Base-by-base conservation (phyloP, 225 moss, liverwort and hornwort species). In the Ulota crispa region DNA sequence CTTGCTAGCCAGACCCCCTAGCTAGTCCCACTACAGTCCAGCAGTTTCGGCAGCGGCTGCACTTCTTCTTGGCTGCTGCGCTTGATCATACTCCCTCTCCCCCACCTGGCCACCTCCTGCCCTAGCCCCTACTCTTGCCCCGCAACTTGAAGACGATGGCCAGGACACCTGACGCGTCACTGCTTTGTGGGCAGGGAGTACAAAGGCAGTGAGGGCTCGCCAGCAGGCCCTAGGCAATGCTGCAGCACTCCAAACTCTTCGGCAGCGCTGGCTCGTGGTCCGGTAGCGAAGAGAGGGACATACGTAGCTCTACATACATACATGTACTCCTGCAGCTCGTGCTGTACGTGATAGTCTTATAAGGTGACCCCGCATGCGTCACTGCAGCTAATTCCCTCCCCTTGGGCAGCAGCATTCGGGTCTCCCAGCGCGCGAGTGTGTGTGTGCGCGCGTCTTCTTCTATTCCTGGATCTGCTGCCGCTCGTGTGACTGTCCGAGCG, bases 401-500 rank as follows among this genome's bases (percentile, higher is more conserved):
- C 26, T 54, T 42, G 78, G 59, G 70, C 41, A 9, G 41, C 41
- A 45, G 72, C 73, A 81, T 81, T 74, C 39, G 84, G 61, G 78
- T 55, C 73, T 87, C 73, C 84, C 78, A 74, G 81, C 84, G 53
- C 54, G 43, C 54, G 66, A 2, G 47, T 8, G 68, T 53, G 82
- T 9, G 80, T 50, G 80, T 15, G 70, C 21, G 64, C 52, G 63
- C 64, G 81, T 47, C 53, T 54, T 54, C 41, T 75, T 24, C 67
- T 75, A 56, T 68, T 57, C 81, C n/a, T 81, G 50, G 74, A 81
- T 80, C 83, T 77, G 80, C 61, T 43, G 13, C 61, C 85, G 79
- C 88, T n/a, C 88, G 88, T 88, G 88, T 47, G 88, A 43, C 70
- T 87, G 87, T 85, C 85, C 84, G 82, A 82, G 50, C 65, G 19